These are phyloP conservation scores for Pontederia crassipes DNA, from an alignment of 176 grass and related monocot genomes.

Conservation along the genomic window DNA sequence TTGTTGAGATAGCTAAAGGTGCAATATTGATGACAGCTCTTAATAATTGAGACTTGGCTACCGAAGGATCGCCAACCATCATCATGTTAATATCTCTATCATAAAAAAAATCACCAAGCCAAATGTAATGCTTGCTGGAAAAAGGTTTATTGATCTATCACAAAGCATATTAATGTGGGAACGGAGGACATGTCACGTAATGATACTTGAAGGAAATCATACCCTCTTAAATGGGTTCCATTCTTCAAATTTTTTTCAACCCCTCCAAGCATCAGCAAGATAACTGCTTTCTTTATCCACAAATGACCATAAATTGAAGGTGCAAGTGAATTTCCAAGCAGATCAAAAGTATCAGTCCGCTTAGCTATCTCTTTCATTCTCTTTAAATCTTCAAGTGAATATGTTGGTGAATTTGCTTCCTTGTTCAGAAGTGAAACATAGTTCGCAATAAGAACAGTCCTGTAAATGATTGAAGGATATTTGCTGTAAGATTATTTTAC, in stretches of 20 bases:
- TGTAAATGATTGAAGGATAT: constrained; percentile 18
- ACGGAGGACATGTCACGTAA: no score
- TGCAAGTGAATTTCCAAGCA: constrained; percentile 92
- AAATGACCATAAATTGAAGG: constrained; percentile 89
- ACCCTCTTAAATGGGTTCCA: constrained; percentile 99
- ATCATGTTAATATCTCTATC: constrained; percentile 99
- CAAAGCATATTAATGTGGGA: no score
- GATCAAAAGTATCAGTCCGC: constrained; percentile 68
- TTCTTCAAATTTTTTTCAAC: constrained; percentile 96
- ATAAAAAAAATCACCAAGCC: constrained; percentile 11
- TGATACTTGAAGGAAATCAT: not conserved
- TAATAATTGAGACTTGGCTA: constrained; percentile 95
- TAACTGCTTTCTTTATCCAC: constrained; percentile 94
- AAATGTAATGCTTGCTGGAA: not conserved
- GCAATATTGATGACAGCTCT: constrained; percentile 94
- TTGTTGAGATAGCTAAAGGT: constrained; percentile 89
- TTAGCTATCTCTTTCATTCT: constrained; percentile 83
- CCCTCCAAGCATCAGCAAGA: constrained; percentile 94
- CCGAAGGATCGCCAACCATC: constrained; percentile 98
- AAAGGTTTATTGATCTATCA: no score
- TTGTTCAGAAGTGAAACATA: constrained; percentile 93
- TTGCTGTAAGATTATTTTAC: not conserved
- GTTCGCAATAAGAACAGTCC: constrained; percentile 91
- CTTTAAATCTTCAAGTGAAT: constrained; percentile 70
- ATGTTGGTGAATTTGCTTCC: constrained; percentile 88